A percentile compares a stretch with the other conserved stretches of the same genome.
phyloP scores from a whole-genome alignment of 495 filamentous ascomycete genomes.

The Penicillium bovifimosum region DNA sequence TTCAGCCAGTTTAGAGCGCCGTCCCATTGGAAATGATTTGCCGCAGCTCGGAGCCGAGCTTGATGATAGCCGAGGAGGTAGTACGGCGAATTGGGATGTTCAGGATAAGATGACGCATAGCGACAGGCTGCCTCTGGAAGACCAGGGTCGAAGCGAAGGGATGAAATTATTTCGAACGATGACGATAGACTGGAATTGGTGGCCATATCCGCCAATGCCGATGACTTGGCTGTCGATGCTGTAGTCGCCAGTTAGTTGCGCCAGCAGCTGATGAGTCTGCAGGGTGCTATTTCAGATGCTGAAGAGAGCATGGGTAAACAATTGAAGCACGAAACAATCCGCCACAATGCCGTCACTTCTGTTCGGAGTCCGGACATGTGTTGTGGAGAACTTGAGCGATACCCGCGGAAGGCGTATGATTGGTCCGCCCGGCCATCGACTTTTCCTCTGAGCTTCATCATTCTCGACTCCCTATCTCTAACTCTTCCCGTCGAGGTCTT shows the following conservation, averaged over 20 bases:
- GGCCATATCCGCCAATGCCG: slow-evolving; percentile 6
- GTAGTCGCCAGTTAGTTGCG: slow-evolving; percentile 4
- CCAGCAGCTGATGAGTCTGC: not conserved
- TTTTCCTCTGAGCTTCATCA: slow-evolving; percentile 36
- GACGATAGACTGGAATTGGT: not conserved
- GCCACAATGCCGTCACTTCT: not conserved
- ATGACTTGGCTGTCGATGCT: not conserved
- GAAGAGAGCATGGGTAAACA: not conserved
- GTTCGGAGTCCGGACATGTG: slow-evolving; percentile 6
- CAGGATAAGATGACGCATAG: slow-evolving; percentile 38
- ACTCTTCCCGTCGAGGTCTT: slow-evolving; percentile 21
- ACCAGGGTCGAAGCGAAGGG: slow-evolving; percentile 66
- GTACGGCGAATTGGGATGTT: slow-evolving; percentile 53
- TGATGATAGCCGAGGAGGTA: slow-evolving; percentile 82
- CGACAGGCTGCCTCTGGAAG: slow-evolving; percentile 42
- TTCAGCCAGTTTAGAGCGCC: slow-evolving; percentile 28
- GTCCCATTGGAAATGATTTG: slow-evolving; percentile 60
- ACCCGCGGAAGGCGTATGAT: slow-evolving; percentile 31
- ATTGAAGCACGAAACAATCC: not conserved
- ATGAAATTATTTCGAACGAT: slow-evolving; percentile 61
- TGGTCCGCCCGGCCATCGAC: slow-evolving; percentile 27
- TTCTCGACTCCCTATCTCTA: slow-evolving; percentile 27
- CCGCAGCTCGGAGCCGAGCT: slow-evolving; percentile 74
- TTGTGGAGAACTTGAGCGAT: slow-evolving; percentile 19
- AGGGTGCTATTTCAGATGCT: not conserved